Base-by-base conservation (phyloP, 2,329 filamentous ascomycete genomes). In the Beauveria caledonica region DNA sequence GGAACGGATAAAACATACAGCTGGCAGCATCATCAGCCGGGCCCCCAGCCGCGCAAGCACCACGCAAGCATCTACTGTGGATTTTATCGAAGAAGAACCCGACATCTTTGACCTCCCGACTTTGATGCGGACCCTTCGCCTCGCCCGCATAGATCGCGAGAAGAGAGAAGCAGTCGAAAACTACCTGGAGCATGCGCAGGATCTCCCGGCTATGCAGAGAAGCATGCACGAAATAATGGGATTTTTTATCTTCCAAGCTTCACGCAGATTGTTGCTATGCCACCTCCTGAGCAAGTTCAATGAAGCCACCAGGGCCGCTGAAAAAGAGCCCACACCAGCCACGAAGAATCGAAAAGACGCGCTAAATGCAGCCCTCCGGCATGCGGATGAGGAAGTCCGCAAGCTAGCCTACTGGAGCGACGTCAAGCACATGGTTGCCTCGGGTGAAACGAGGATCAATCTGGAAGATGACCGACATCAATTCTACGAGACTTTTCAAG, bases 341-440 rank as follows among this genome's bases (percentile, higher is more conserved):
- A 40, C 42, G 17, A 45, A 40, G 29, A 52, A 71, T 59, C 79
- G 84, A 60, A 84, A 86, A 56, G 78, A 86, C 49, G 86, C 90
- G 64, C 79, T 97, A n/a, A 80, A 85, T 39, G 86, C 82, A 27
- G 90, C 92, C 1, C 80, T 91, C 13, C 80, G 86, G 63, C 87
- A 89, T 52, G 91, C 90, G 2, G 88, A 93, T 64, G 85, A 87
- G 66, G 89, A 96, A 68, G 87, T 96, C 54, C 86, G 86, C 61
- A 86, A 82, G 62, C 77, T 96, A 7, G 90, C 95, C 55, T 95
- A 92, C 70, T 96, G 93, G 87, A 92, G 88, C 69, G 90, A 96
- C 69, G 84, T 90, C 64, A 89, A 86, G 71, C 82, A 82, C 17
- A 86, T 91, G 74, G 82, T 86, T 0, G 78, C 80, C 64, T 74